Evolutionary conservation across 2,329 filamentous ascomycete genomes (phyloP).

Genomic region (Mariannaea elegans): DNA sequence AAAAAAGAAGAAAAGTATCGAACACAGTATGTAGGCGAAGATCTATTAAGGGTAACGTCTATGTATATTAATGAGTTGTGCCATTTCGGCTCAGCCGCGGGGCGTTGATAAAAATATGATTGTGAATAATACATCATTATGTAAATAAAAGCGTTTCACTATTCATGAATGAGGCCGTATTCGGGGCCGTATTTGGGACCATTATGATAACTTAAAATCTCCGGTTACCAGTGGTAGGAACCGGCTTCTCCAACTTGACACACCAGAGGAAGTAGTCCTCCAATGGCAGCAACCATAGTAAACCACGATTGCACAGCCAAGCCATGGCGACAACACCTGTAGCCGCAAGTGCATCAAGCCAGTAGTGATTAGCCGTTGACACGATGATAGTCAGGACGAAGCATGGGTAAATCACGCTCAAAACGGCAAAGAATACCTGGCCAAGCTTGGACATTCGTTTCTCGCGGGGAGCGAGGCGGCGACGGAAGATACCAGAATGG

Average conservation of each 20-base stretch:
- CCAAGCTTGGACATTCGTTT: constrained; percentile 41
- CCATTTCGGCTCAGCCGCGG: too few relatives aligned
- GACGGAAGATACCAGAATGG: constrained; percentile 58
- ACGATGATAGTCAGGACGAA: constrained; percentile 67
- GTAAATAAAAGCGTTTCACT: too few relatives aligned
- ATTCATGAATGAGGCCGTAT: too few relatives aligned
- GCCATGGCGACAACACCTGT: constrained; percentile 67
- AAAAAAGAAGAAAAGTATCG: too few relatives aligned
- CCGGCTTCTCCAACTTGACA: constrained; percentile 71
- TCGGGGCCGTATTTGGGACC: too few relatives aligned
- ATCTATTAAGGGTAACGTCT: too few relatives aligned
- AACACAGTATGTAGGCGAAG: too few relatives aligned
- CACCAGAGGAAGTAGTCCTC: constrained; percentile 74
- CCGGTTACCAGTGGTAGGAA: constrained; percentile 56
- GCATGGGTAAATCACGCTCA: constrained; percentile 61
- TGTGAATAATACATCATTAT: too few relatives aligned
- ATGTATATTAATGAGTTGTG: too few relatives aligned
- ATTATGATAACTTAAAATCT: too few relatives aligned
- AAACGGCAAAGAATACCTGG: constrained; percentile 38
- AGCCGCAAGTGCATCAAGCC: constrained; percentile 73
- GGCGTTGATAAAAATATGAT: too few relatives aligned
- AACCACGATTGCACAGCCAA: constrained; percentile 59
- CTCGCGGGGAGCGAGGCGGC: constrained; percentile 40
- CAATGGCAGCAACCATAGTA: constrained; percentile 68
- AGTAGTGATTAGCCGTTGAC: constrained; percentile 70